A percentile compares a stretch with the other conserved stretches of the same genome.
Conservation (phyloP, 2,329 filamentous ascomycete genomes). For the Fusarium abutilonis region DNA sequence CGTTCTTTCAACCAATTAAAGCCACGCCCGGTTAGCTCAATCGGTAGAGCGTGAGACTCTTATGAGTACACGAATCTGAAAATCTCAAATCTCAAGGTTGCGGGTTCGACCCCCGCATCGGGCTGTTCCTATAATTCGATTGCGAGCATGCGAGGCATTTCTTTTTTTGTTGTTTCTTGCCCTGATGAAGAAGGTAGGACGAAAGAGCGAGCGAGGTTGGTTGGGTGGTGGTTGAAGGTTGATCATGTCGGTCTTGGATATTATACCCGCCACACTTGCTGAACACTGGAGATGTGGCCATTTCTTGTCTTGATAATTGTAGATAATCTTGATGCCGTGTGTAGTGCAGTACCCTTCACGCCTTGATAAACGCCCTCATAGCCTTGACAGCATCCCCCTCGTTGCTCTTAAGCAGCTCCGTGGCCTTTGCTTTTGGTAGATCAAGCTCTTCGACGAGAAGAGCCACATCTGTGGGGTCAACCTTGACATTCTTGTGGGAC, state of each 20-base stretch:
- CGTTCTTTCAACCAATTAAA: conserved; percentile 9
- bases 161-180: too few relatives aligned
- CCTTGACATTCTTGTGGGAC: conserved; percentile 72
- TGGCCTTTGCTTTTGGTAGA: conserved; percentile 75
- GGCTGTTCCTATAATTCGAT: conserved; percentile 41
- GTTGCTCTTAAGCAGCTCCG: conserved; percentile 75
- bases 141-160: too few relatives aligned
- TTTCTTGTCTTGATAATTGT: too few relatives aligned
- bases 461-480: conserved; percentile 75
- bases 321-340: too few relatives aligned
- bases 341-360: background rate
- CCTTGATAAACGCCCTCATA: conserved; percentile 64
- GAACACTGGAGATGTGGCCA: background rate
- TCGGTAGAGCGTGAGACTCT: conserved; percentile 75
- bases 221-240: background rate
- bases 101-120: conserved; percentile 62
- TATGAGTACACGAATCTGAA: conserved; percentile 51
- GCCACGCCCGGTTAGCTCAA: conserved; percentile 51
- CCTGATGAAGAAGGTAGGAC: too few relatives aligned
- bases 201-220: background rate
- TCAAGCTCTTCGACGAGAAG: conserved; percentile 79
- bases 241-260: background rate
- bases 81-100: conserved; percentile 60
- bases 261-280: background rate
- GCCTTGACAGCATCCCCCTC: conserved; percentile 76